Base-by-base conservation (phyloP, 2,329 filamentous ascomycete species). In the Epichloe scottii region DNA sequence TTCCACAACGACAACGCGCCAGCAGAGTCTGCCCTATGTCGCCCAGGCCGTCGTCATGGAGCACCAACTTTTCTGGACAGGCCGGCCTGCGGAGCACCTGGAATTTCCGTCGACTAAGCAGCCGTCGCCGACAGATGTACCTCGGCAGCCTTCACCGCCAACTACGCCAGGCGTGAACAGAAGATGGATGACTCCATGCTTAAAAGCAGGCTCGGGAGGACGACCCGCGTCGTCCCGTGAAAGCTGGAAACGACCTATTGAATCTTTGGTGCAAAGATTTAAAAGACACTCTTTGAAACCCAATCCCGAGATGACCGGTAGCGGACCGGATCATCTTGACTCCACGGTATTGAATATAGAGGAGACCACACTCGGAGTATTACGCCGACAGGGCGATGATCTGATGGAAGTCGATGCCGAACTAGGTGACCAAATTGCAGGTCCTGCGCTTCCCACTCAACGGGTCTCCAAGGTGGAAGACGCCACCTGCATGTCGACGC, bases 211-310 rank as follows among this genome's bases (percentile, higher is more conserved):
- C 12, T 26, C 21, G 19, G 8, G 21, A 21, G 7, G 11, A 12
- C 26, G 21, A n/a, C 6, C 17, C 14, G 5, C 10, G 6, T 34
- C 26, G 19, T 21, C 19, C 15, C 30, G 5, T 15, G 40, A 44
- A 17, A 40, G 35, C 23, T 38, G 42, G 49, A 56, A 56, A 50
- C 50, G 44, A 44, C 54, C 55, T 45, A 41, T 52, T 15, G 46
- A 46, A 39, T 46, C 43, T 21, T 45, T 48, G 17, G 46, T 52
- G n/a, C 49, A 41, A 11, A 38, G 26, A 30, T 15, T 53, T 2
- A 45, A 42, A 37, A 37, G 35, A 43, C 51, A 55, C 12, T 52
- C 53, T 1, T 33, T 52, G 43, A 41, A 37, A 17, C 5, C 43
- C 4, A n/a, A 15, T 12, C 44, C 19, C 15, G 11, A 47, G 19